Evolutionary conservation across 176 grass and related monocot species (phyloP).

Genomic region (Cenchrus fungigraminus): DNA sequence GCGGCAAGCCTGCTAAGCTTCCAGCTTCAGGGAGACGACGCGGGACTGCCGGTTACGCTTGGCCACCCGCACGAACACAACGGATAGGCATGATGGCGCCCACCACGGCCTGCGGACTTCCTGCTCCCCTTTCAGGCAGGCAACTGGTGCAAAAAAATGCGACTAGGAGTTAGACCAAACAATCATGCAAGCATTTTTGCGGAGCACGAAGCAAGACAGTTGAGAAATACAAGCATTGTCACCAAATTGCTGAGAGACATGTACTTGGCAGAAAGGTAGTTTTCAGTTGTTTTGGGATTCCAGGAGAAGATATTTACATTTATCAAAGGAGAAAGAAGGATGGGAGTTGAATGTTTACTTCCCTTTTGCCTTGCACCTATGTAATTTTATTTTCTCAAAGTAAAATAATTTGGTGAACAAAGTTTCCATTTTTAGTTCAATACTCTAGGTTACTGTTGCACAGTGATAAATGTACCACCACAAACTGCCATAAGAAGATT

Average conservation of each 20-base stretch:
- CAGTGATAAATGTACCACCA: not conserved
- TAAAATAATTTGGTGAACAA: not conserved
- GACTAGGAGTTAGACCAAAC: not conserved
- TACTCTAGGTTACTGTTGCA: not conserved
- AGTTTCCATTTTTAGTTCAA: not conserved
- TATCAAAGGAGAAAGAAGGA: not conserved
- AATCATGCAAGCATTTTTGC: not conserved
- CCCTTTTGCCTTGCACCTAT: not conserved
- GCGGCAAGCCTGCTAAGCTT: slow-evolving; percentile 43
- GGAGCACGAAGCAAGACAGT: not conserved
- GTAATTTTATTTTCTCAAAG: not conserved
- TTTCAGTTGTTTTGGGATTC: not conserved
- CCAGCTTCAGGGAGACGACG: slow-evolving; percentile 89
- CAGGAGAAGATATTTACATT: not conserved
- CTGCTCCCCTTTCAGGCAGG: slow-evolving; percentile 92
- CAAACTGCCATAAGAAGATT: not conserved
- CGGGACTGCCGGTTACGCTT: slow-evolving; percentile 83
- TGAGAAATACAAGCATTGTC: not conserved
- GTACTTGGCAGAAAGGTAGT: not conserved
- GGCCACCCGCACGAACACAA: slow-evolving; percentile 77
- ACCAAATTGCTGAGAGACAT: not conserved
- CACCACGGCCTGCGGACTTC: slow-evolving; percentile 97
- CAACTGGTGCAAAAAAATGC: slow-evolving; percentile 50
- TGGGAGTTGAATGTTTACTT: not conserved
- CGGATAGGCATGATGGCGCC: slow-evolving; percentile 75